Percentiles rank a stretch among this genome's conserved stretches.
These are phyloP conservation scores for Nicotiana benthamiana DNA, from an alignment of 257 asterid genomes.

Conservation along the genomic window DNA sequence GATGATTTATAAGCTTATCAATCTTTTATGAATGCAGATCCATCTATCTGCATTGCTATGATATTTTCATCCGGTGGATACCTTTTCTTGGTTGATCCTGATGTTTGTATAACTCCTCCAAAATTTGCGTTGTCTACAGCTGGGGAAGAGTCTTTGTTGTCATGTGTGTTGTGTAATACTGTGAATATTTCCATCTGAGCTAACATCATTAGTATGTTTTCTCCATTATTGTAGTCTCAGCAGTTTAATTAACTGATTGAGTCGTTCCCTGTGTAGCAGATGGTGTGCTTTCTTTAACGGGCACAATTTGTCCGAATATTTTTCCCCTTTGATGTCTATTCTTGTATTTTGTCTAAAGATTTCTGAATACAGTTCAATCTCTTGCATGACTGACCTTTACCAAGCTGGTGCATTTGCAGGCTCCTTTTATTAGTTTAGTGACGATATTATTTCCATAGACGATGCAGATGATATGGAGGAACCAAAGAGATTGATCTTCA, in stretches of 20 bases:
- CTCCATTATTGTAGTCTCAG: background rate
- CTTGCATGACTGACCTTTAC: background rate
- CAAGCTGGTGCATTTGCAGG: slow-evolving; percentile 22
- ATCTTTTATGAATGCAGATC: background rate
- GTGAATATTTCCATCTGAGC: background rate
- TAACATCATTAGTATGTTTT: background rate
- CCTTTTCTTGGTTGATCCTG: background rate
- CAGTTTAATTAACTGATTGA: background rate
- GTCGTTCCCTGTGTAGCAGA: background rate
- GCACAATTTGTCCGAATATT: background rate
- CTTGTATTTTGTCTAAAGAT: background rate
- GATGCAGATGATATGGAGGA: slow-evolving; percentile 49
- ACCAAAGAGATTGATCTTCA: slow-evolving; percentile 16
- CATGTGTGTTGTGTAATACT: background rate
- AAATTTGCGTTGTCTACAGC: background rate
- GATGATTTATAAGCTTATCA: background rate
- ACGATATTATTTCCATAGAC: slow-evolving; percentile 64
- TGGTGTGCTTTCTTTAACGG: background rate
- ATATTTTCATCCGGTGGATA: background rate
- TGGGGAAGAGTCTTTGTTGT: background rate
- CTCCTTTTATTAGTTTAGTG: slow-evolving; percentile 26
- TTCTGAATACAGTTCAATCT: background rate
- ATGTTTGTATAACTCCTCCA: background rate
- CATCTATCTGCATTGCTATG: background rate
- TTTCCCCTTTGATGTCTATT: background rate